Base-by-base conservation (phyloP, 1,139 yeast genomes). In the Arxiozyma heterogenica region DNA sequence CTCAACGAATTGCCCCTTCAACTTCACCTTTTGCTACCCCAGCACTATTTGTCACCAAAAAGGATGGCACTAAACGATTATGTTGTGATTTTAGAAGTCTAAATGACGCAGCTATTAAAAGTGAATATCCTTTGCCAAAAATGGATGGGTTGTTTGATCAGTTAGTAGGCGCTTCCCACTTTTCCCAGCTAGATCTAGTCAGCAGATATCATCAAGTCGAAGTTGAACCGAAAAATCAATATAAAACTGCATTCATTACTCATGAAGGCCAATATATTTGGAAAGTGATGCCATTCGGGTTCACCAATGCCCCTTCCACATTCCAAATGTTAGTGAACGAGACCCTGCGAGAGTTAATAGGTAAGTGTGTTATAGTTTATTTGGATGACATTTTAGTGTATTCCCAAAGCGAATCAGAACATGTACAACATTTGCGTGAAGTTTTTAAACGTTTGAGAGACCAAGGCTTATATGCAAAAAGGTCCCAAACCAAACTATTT, bases 301-400 rank as follows among this genome's bases (percentile, higher is more conserved):
- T 48, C 18, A 46, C 46, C n/a, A 54, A 54, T 44, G 56, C 52
- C 8, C 54, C 54, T 8, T 41, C 51, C 15, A 46, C 51, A 9
- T 54, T 54, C 54, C 42, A 34, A 41, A 46, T 50, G 39, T 39
- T 45, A 23, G 58, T 58, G 57, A 56, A 58, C 49, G 51, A 52
- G 7, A 38, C 55, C 11, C 48, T 58, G 18, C 21, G 48, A 48
- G 57, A 47, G 9, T 45, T 44, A 39, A 42, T 49, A 25, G 41
- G 47, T 12, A 51, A 54, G 15, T 62, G 57, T 51, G 59, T 58
- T n/a, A 51, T 55, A 1, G 59, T 57, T 7, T 66, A 65, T 53
- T 48, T 65, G 23, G 71, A 65, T 52, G 69, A 66, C 51, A 58
- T 68, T 38, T 38, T 66, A 20, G 58, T 65, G n/a, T 65, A 55